These are phyloP conservation scores for Hsuehochloa calcarea DNA, from an alignment of 176 grass and related monocot genomes.

Conservation along the genomic window DNA sequence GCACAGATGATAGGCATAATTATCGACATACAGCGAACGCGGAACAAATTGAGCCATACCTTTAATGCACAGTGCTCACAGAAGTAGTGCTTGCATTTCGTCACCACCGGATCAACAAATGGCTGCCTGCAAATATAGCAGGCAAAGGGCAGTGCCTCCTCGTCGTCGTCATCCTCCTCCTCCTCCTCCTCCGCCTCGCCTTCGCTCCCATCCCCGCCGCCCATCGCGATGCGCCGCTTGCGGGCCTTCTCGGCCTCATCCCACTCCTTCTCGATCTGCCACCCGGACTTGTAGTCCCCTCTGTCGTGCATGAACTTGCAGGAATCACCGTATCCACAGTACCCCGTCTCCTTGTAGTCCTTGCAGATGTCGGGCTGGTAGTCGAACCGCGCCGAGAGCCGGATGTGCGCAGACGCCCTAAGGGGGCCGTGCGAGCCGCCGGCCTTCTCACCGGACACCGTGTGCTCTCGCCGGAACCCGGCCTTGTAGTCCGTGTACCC, in stretches of 20 bases:
- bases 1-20: conserved; percentile 8
- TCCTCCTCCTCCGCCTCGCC: conserved; percentile 33
- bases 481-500: conserved; percentile 90
- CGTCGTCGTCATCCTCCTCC: conserved; percentile 39
- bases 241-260: conserved; percentile 71
- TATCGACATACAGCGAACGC: neutral
- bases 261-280: conserved; percentile 89
- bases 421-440: conserved; percentile 73
- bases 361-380: conserved; percentile 96
- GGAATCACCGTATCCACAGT: conserved; percentile 87
- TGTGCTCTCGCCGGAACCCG: conserved; percentile 81
- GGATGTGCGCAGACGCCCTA: conserved; percentile 72
- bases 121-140: conserved; percentile 79
- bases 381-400: conserved; percentile 69
- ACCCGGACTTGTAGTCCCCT: conserved; percentile 96
- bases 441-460: conserved; percentile 81
- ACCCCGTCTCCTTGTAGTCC: conserved; percentile 97
- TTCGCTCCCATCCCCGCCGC: conserved; percentile 41
- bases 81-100: conserved; percentile 89
- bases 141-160: conserved; percentile 76
- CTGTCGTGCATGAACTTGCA: conserved; percentile 98
- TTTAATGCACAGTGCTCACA: conserved; percentile 89
- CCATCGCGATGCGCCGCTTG: conserved; percentile 54
- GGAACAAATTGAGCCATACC: conserved; percentile 33
- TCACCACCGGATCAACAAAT: conserved; percentile 81